phyloP scores from a whole-genome alignment of 139 green algal genomes.

The Coelastrella sp. region DNA sequence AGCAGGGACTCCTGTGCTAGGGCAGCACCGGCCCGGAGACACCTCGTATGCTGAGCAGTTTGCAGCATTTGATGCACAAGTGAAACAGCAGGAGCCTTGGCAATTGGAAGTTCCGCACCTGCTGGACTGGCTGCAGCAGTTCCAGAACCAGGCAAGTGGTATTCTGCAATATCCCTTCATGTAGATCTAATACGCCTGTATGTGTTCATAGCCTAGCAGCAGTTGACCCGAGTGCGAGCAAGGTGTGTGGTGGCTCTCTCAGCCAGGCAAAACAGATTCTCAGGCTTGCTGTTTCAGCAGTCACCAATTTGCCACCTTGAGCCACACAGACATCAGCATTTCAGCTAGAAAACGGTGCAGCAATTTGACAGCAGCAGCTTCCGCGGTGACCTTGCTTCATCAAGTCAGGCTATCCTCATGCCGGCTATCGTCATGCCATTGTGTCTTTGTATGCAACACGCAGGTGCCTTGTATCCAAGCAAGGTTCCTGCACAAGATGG shows the following conservation, averaged over 20 bases:
- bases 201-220: not conserved
- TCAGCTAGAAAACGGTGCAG: too few relatives aligned
- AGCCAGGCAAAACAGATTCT: too few relatives aligned
- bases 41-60: not conserved
- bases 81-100: constrained; percentile 8
- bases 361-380: too few relatives aligned
- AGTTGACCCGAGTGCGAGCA: too few relatives aligned
- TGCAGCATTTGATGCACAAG: constrained; percentile 21
- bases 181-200: not conserved
- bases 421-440: not conserved
- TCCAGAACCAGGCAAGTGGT: not conserved
- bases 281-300: too few relatives aligned
- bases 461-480: not conserved
- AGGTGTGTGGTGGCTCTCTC: too few relatives aligned
- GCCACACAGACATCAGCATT: too few relatives aligned
- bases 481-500: not conserved
- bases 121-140: constrained; percentile 24
- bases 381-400: too few relatives aligned
- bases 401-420: not conserved
- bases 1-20: not conserved
- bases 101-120: not conserved
- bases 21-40: not conserved
- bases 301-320: too few relatives aligned
- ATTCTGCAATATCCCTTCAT: not conserved
- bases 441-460: not conserved